Conservation (phyloP, 148 eudicot genomes). For the Tetragonia tetragonoides region DNA sequence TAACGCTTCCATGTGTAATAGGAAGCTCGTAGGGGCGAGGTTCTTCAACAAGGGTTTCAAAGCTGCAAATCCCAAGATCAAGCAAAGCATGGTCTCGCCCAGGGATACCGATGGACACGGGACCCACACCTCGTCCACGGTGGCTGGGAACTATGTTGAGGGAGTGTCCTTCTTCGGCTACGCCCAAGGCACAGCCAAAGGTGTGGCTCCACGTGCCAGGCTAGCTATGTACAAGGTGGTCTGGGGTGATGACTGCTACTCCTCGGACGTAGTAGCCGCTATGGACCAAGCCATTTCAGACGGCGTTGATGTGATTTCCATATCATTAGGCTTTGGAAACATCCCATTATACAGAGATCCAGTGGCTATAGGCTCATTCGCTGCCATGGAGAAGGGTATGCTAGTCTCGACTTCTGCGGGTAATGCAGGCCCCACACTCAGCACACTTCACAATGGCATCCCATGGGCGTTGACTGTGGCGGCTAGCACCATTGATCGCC, state of each 20-base stretch:
- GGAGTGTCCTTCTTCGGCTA: constrained; percentile 63
- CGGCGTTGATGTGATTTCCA: constrained; percentile 62
- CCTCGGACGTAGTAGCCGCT: constrained; percentile 55
- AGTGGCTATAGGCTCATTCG: constrained; percentile 51
- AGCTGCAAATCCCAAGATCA: constrained; percentile 33
- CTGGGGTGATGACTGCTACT: constrained; percentile 44
- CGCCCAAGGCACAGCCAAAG: constrained; percentile 54
- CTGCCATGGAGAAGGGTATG: constrained; percentile 55
- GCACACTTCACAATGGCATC: constrained; percentile 54
- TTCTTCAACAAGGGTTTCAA: constrained; percentile 57
- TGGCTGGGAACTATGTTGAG: constrained; percentile 49
- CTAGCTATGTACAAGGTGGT: constrained; percentile 68
- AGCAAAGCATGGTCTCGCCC: constrained; percentile 38
- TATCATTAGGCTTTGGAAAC: constrained; percentile 45
- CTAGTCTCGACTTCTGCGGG: constrained; percentile 66
- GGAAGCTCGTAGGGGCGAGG: constrained; percentile 55
- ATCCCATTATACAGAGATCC: constrained; percentile 44
- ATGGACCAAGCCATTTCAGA: constrained; percentile 58
- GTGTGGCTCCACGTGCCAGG: constrained; percentile 64
- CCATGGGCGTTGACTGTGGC: constrained; percentile 59
- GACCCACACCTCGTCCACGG: constrained; percentile 65
- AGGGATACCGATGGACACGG: constrained; percentile 75
- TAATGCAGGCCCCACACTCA: constrained; percentile 46
- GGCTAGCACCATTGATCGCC: constrained; percentile 56
- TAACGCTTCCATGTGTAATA: constrained; percentile 44